Conservation (phyloP, 2,329 filamentous ascomycete genomes). For the Neobulgaria alba region DNA sequence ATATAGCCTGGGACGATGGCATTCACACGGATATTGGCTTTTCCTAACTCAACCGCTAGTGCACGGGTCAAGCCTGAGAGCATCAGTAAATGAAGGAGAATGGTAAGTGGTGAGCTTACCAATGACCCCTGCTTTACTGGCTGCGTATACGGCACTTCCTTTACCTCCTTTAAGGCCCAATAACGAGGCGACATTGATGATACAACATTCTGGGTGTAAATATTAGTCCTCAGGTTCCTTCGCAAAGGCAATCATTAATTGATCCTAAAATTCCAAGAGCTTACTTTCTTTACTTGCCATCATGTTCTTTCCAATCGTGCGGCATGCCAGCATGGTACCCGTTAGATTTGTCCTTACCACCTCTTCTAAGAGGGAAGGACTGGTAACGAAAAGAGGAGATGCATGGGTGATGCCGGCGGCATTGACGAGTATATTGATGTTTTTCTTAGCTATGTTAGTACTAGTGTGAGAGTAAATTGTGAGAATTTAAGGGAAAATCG, state of each 20-base stretch:
- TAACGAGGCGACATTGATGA: conserved; percentile 76
- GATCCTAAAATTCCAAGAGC: no score
- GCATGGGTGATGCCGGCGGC: conserved; percentile 67
- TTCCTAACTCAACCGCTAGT: conserved; percentile 53
- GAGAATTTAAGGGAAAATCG: no score
- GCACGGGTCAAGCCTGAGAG: conserved; percentile 56
- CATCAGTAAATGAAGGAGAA: conserved; percentile 1
- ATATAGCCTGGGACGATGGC: conserved; percentile 78
- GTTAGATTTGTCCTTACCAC: conserved; percentile 64
- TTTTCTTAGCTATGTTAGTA: no score
- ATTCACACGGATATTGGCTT: conserved; percentile 63
- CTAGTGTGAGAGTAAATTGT: no score
- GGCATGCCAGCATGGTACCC: conserved; percentile 55
- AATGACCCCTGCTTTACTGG: conserved; percentile 72
- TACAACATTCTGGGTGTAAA: conserved; percentile 47
- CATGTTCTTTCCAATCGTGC: conserved; percentile 41
- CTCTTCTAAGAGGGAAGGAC: conserved; percentile 40
- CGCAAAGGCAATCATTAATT: neutral
- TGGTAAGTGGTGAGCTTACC: conserved; percentile 35
- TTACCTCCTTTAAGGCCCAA: conserved; percentile 60
- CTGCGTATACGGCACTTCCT: conserved; percentile 67
- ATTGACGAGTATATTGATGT: conserved; percentile 61
- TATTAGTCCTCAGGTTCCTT: no score
- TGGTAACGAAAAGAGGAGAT: conserved; percentile 50
- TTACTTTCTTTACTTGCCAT: conserved; percentile 30